Evolutionary conservation across 768 basidiomycete genomes (phyloP).

Genomic region (Lanmaoa pseudosensibilis): DNA sequence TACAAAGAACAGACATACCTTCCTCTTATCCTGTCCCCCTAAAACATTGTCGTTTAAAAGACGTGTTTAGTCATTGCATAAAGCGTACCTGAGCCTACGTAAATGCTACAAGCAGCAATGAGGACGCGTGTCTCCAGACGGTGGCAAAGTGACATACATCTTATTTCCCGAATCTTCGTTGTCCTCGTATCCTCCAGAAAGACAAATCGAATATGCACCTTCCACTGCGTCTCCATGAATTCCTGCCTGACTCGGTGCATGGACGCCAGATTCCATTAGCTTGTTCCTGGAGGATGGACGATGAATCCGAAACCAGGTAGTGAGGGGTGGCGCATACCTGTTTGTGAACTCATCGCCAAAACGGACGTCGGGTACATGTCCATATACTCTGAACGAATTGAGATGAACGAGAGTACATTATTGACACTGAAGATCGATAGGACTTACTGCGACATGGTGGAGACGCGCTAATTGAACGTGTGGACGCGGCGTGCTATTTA

Average conservation of each 20-base stretch:
- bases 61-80: neutral
- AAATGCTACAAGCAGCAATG: conserved; percentile 25
- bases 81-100: conserved; percentile 34
- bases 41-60: neutral
- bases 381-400: conserved; percentile 19
- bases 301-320: neutral
- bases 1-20: conserved; percentile 13
- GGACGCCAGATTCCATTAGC: conserved; percentile 33
- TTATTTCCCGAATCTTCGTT: conserved; percentile 38
- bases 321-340: conserved; percentile 5
- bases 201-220: conserved; percentile 42
- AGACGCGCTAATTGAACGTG: conserved; percentile 9
- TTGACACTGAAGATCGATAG: neutral
- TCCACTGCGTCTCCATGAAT: conserved; percentile 37
- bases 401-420: neutral
- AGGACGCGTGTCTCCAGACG: neutral
- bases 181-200: conserved; percentile 44
- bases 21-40: conserved; percentile 26
- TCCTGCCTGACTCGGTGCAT: conserved; percentile 36
- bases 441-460: conserved; percentile 22
- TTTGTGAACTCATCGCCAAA: conserved; percentile 24
- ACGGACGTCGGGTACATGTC: conserved; percentile 30
- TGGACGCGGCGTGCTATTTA: conserved; percentile 5
- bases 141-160: conserved; percentile 32
- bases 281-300: conserved; percentile 15